Conservation (phyloP, 306 rosid species). For the Dalbergia cochinchinensis region DNA sequence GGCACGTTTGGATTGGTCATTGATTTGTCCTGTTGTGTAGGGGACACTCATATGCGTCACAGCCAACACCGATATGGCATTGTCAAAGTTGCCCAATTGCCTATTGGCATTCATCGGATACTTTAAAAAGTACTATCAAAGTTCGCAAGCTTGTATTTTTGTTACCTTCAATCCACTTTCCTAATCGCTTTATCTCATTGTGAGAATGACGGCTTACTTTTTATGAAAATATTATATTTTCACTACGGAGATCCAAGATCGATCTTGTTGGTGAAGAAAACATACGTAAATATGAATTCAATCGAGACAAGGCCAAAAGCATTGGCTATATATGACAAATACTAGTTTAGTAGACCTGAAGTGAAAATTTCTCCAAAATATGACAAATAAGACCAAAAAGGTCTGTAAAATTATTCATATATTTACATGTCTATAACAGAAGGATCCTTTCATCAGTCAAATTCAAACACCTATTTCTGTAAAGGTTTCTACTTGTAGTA, state of each 20-base stretch:
- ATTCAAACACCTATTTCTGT: no score
- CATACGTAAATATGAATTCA: background rate
- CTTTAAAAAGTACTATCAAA: background rate
- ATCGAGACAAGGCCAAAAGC: background rate
- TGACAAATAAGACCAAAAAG: no score
- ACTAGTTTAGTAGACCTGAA: no score
- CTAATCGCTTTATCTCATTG: background rate
- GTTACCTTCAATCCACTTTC: background rate
- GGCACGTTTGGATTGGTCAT: background rate
- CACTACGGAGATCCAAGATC: background rate
- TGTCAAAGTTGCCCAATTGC: slow-evolving; percentile 11
- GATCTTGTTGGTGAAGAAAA: background rate
- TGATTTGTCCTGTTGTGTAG: background rate
- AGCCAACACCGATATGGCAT: background rate
- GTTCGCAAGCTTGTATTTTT: background rate
- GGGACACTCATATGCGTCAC: background rate
- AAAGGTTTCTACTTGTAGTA: no score
- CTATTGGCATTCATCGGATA: slow-evolving; percentile 17
- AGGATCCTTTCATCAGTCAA: no score
- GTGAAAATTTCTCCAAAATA: no score
- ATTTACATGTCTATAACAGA: no score
- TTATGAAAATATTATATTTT: background rate
- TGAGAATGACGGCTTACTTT: background rate
- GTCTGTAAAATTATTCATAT: no score
- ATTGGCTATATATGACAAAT: background rate